These are phyloP conservation scores for Tuber umbilicatum DNA, from an alignment of 495 filamentous ascomycete species.

Conservation along the genomic window DNA sequence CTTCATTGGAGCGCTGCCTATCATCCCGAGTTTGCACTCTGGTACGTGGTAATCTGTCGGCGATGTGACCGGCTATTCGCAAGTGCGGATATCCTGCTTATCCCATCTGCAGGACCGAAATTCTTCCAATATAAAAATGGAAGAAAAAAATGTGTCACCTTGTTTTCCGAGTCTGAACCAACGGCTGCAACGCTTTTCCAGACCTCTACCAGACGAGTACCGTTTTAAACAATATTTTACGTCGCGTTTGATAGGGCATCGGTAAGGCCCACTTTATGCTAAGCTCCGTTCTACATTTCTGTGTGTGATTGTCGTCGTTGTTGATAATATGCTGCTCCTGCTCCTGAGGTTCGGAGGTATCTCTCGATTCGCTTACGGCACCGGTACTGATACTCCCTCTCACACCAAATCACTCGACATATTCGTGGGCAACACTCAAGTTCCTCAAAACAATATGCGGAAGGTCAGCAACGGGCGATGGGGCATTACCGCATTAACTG, in stretches of 20 bases:
- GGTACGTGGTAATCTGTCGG: slow-evolving; percentile 4
- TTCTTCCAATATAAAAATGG: background rate
- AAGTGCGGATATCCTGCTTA: slow-evolving; percentile 7
- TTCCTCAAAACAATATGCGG: background rate
- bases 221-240: background rate
- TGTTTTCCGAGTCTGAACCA: background rate
- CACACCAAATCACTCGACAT: slow-evolving; percentile 4
- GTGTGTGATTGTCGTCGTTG: background rate
- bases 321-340: background rate
- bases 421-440: background rate
- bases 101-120: background rate
- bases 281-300: background rate
- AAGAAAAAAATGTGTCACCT: background rate
- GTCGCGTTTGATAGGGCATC: background rate
- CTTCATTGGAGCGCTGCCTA: background rate
- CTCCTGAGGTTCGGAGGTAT: background rate
- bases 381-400: background rate
- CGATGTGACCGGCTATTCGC: slow-evolving; percentile 4
- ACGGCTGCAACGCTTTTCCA: background rate
- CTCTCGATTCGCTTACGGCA: background rate
- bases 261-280: background rate
- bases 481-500: background rate
- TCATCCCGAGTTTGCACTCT: slow-evolving; percentile 1
- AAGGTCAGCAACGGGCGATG: background rate
- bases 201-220: background rate